A percentile compares a stretch with the other conserved stretches of the same genome.
Conservation (phyloP, 176 grass and related monocot genomes). For the Cocos nucifera region DNA sequence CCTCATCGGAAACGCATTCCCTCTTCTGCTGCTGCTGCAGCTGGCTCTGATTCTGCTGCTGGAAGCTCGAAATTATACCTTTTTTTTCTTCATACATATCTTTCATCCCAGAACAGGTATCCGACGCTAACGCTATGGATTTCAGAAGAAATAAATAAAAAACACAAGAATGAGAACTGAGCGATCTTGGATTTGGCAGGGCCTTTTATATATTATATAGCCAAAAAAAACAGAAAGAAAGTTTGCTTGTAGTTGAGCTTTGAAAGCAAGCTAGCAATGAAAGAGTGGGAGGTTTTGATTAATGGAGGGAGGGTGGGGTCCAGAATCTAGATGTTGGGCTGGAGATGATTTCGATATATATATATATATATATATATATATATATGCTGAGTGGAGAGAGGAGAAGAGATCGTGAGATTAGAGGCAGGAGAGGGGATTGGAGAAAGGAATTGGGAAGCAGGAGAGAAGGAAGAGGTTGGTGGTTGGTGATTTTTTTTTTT, state of each 20-base stretch:
- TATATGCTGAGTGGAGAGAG: background rate
- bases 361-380: too few relatives aligned
- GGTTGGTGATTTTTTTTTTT: background rate
- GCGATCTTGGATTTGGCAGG: too few relatives aligned
- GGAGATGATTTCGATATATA: background rate
- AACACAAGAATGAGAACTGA: too few relatives aligned
- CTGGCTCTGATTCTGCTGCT: conserved; percentile 1
- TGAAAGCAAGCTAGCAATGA: conserved; percentile 39
- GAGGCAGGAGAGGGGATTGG: background rate
- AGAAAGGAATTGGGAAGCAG: background rate
- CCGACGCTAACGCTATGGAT: too few relatives aligned
- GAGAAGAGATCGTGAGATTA: conserved; percentile 9
- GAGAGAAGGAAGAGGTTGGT: background rate
- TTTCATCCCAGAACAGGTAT: conserved; percentile 39
- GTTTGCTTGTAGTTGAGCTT: conserved; percentile 14
- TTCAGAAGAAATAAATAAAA: too few relatives aligned
- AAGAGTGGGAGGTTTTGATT: background rate
- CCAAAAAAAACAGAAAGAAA: background rate
- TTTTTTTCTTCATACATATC: conserved; percentile 44
- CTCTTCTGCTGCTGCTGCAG: conserved; percentile 36
- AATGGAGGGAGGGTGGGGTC: conserved; percentile 7
- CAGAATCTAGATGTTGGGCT: conserved; percentile 19
- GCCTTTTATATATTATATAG: too few relatives aligned
- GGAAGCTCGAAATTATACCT: background rate
- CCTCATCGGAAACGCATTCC: conserved; percentile 67